A percentile compares a stretch with the other conserved stretches of the same genome.
phyloP scores from a whole-genome alignment of 805 yeast species.

The Jamesozyma lodderae region DNA sequence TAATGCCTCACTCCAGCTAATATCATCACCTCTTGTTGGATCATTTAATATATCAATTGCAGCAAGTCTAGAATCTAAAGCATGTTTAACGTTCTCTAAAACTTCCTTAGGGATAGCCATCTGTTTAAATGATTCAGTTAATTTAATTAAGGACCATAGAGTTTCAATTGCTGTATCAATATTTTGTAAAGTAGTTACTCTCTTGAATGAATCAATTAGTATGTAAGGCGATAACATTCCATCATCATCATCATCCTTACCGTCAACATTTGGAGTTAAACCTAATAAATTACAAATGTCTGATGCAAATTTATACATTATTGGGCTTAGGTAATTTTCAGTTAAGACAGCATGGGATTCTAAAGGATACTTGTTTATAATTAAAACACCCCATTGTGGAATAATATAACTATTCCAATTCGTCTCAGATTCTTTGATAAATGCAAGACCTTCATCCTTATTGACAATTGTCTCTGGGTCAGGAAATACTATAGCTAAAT shows the following conservation, averaged over 20 bases:
- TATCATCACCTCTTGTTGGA: constrained; percentile 24
- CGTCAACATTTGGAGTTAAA: constrained; percentile 40
- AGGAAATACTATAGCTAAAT: constrained; percentile 47
- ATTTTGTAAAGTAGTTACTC: constrained; percentile 51
- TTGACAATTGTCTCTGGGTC: constrained; percentile 18
- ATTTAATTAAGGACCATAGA: constrained; percentile 58
- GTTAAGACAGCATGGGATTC: constrained; percentile 27
- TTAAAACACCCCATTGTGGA: constrained; percentile 80
- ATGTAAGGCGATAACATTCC: constrained; percentile 42
- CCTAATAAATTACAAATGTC: constrained; percentile 73
- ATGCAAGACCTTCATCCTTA: constrained; percentile 36
- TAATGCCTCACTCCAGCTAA: constrained; percentile 43
- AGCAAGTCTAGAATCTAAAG: constrained; percentile 37
- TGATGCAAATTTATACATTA: constrained; percentile 60
- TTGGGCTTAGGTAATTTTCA: constrained; percentile 41
- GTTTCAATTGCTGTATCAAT: constrained; percentile 57
- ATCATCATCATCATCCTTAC: too few relatives aligned
- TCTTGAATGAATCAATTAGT: constrained; percentile 56
- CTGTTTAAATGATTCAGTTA: constrained; percentile 59
- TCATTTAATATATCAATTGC: constrained; percentile 25
- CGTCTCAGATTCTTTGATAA: constrained; percentile 6
- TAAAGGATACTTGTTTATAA: constrained; percentile 32
- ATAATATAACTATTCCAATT: constrained; percentile 44
- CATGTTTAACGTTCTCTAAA: constrained; percentile 41
- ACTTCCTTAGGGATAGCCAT: constrained; percentile 81